Evolutionary conservation across 495 filamentous ascomycete species (phyloP).

Genomic region (Hypoxylon trugodes): DNA sequence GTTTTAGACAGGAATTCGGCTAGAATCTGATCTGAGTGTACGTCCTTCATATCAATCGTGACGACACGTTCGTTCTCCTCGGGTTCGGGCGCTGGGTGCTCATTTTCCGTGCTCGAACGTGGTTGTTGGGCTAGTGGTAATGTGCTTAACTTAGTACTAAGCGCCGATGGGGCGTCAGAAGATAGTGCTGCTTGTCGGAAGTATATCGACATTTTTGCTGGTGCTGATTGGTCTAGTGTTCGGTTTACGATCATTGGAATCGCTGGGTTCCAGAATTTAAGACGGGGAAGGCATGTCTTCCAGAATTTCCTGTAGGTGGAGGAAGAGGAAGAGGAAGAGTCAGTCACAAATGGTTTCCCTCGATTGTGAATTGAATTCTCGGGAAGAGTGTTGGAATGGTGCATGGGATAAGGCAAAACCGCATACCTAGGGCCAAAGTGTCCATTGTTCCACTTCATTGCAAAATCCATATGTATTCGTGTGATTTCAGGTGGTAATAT

Average conservation of each 20-base stretch:
- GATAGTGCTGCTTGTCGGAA: conserved; percentile 56
- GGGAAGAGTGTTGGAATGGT: background rate
- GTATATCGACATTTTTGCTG: conserved; percentile 78
- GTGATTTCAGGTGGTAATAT: conserved; percentile 81
- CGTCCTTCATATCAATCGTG: conserved; percentile 71
- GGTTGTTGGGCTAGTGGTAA: conserved; percentile 44
- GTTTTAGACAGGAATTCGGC: conserved; percentile 72
- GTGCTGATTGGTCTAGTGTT: conserved; percentile 61
- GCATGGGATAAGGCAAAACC: background rate
- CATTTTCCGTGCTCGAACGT: conserved; percentile 45
- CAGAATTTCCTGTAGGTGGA: conserved; percentile 78
- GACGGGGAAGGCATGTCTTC: conserved; percentile 77
- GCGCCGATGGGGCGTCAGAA: conserved; percentile 37
- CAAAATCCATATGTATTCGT: conserved; percentile 84
- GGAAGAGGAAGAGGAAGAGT: conserved; percentile 6
- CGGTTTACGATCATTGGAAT: conserved; percentile 84
- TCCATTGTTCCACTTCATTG: conserved; percentile 67
- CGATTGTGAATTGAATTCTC: background rate
- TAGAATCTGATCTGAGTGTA: conserved; percentile 70
- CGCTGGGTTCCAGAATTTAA: conserved; percentile 94
- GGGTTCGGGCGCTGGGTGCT: conserved; percentile 51
- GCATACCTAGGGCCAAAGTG: conserved; percentile 82
- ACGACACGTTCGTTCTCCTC: conserved; percentile 54
- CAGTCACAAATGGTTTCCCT: background rate
- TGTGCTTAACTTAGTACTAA: conserved; percentile 30